Evolutionary conservation across 495 filamentous ascomycete genomes (phyloP), one percentile per base, ranked within the genome.

Genomic region (Annulohypoxylon moriforme): DNA sequence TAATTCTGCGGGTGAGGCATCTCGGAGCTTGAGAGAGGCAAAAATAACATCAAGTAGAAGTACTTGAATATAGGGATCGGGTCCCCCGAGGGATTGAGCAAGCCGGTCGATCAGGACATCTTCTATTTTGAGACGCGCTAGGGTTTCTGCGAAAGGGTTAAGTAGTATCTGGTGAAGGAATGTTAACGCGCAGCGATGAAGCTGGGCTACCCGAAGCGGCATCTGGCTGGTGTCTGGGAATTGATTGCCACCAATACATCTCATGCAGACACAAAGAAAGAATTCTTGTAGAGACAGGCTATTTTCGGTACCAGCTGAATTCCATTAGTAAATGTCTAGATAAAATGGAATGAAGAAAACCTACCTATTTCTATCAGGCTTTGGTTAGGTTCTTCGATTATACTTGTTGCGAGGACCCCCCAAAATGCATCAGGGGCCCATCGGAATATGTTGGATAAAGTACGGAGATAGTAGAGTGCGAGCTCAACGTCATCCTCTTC

Each of bases 381-480:
- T 8, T 67, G 77, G 25, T 74, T 75, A 47, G 70, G 76, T 18
- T 76, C 76, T 13, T 84, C 81, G 10, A 87, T 76, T 29, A 71
- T 76, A 49, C 77, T 81, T 40, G 83, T 81, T 14, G 88, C 87
- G 6, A 93, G 79, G 0, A 86, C 83, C n/a, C 83, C 81, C 89
- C 90, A 91, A 29, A 87, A 83, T 34, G 81, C 82, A 50, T 86
- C 85, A 10, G 90, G 87, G 2, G 89, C 85, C 80, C 85, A 88
- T 46, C 84, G 82, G 36, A 96, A 81, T 33, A 95, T 81, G 68
- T 92, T 93, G 14, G 89, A 90, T 0, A 96, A 78, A 1, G 90
- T 91, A 68, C 89, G 89, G 14, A 97, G 77, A 72, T 96, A 90
- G 76, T 98, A 97, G 11, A 91, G 81, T 65, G 88, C 92, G 59